These are phyloP conservation scores for Penicillium odoratum DNA, from an alignment of 495 filamentous ascomycete genomes.

Conservation along the genomic window DNA sequence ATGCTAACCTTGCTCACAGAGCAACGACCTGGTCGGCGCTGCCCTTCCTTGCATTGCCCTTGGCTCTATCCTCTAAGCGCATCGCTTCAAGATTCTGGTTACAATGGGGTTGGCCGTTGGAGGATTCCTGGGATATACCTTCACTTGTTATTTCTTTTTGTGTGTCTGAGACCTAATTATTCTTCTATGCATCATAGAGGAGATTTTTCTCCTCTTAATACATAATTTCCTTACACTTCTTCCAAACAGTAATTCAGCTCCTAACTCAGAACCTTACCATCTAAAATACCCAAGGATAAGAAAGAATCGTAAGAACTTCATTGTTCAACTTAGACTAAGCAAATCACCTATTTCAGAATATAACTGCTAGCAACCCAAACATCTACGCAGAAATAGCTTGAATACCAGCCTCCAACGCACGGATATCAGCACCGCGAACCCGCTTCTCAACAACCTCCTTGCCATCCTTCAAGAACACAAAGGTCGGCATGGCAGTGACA, in stretches of 20 bases:
- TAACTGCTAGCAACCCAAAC: not conserved
- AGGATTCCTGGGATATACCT: slow-evolving; percentile 21
- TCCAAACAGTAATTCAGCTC: no score
- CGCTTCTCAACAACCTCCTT: slow-evolving; percentile 50
- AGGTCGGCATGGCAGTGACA: slow-evolving; percentile 90
- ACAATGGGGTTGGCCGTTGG: slow-evolving; percentile 4
- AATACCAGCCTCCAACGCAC: slow-evolving; percentile 50
- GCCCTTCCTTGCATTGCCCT: slow-evolving; percentile 52
- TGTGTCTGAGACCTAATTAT: slow-evolving; percentile 18
- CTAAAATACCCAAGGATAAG: no score
- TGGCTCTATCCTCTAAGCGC: slow-evolving; percentile 25
- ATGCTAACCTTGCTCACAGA: not conserved
- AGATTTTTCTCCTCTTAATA: slow-evolving; percentile 20
- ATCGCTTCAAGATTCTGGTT: slow-evolving; percentile 5
- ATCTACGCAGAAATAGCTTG: slow-evolving; percentile 29
- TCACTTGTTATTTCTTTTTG: slow-evolving; percentile 16
- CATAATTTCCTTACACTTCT: slow-evolving; percentile 11
- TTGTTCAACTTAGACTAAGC: no score
- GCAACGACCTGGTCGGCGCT: slow-evolving; percentile 43
- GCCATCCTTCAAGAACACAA: slow-evolving; percentile 75
- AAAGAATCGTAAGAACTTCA: no score
- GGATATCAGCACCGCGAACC: slow-evolving; percentile 73
- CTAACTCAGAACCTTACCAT: no score
- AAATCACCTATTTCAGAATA: no score
- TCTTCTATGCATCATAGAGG: slow-evolving; percentile 11